phyloP scores from a whole-genome alignment of 768 basidiomycete genomes.

The Hygrocybe punicea region DNA sequence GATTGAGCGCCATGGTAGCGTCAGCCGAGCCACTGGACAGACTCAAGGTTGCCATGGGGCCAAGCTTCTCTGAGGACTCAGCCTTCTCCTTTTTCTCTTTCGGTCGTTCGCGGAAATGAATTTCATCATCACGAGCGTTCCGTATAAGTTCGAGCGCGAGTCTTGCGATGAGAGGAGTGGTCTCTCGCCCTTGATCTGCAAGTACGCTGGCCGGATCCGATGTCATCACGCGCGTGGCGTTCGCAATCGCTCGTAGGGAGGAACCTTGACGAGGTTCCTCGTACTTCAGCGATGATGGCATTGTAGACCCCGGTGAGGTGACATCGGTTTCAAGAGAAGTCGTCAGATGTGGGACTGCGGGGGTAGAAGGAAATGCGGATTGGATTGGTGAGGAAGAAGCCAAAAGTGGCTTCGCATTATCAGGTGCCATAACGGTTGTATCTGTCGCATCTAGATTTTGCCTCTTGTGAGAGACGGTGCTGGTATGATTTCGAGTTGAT shows the following conservation, averaged over 20 bases:
- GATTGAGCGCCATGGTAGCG: constrained; percentile 44
- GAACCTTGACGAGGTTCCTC: constrained; percentile 51
- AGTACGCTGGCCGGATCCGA: constrained; percentile 72
- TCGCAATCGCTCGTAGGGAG: constrained; percentile 69
- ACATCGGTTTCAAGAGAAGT: constrained; percentile 35
- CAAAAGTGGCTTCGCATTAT: constrained; percentile 14
- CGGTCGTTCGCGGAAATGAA: constrained; percentile 47
- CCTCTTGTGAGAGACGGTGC: constrained; percentile 19
- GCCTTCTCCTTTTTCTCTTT: constrained; percentile 42
- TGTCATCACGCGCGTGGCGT: constrained; percentile 87
- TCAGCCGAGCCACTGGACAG: constrained; percentile 38
- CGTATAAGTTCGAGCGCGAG: constrained; percentile 67
- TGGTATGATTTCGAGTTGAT: constrained; percentile 55
- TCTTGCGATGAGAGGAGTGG: constrained; percentile 53
- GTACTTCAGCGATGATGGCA: constrained; percentile 19
- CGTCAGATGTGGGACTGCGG: constrained; percentile 45
- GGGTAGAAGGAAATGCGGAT: constrained; percentile 37
- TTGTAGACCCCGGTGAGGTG: constrained; percentile 17
- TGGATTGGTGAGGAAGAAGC: constrained; percentile 41
- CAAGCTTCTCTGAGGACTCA: constrained; percentile 28
- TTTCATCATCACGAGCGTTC: constrained; percentile 61
- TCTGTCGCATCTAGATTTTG: constrained; percentile 12
- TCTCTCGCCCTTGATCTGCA: constrained; percentile 64
- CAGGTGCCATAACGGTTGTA: neutral
- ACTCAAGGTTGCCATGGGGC: constrained; percentile 44